Evolutionary conservation across 495 filamentous ascomycete genomes (phyloP), one percentile per base, ranked within the genome.

Genomic region (Podospora australis): DNA sequence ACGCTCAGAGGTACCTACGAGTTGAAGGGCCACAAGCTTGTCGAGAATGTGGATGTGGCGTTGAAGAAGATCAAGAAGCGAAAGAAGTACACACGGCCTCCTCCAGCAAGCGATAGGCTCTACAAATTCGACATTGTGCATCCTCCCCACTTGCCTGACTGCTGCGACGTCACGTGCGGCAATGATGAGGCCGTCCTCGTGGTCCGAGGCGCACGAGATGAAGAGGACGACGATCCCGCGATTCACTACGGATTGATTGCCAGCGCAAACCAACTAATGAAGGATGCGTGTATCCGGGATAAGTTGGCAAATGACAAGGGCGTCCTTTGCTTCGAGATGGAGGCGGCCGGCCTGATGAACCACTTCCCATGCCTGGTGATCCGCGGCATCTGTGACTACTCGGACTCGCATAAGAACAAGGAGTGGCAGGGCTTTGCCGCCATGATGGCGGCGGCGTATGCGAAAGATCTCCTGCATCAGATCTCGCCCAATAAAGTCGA

Each of bases 221-320:
- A 5, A 36, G 34, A 16, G 5, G n/a, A 16, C 7, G 34, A 36
- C 36, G 48, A 64, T 19, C 53, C 58, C 8, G 47, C 51, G 29
- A 51, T 67, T 13, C 61, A 69, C 44, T 71, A 68, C 41, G 70
- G 70, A 3, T 54, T 51, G 9, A 69, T 74, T 29, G 71, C 70
- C 13, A 70, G 65, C 8, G 69, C 63, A 26, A 72, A 71, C 43
- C 40, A 44, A 6, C 53, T 70, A 0, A 40, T 56, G 1, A 56
- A 44, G 21, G 48, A 56, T 43, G 47, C 48, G 41, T 16, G 44
- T 69, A n/a, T 46, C 48, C 43, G 53, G 3, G 44, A 48, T 41
- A 45, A 39, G 9, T 1, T 52, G 10, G 32, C 17, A 13, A 7
- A 16, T 1, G 1, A 51, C 14, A 17, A 39, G 10, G 48, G 44